Conservation (phyloP, 805 yeast species). For the Nakazawaea peltata region DNA sequence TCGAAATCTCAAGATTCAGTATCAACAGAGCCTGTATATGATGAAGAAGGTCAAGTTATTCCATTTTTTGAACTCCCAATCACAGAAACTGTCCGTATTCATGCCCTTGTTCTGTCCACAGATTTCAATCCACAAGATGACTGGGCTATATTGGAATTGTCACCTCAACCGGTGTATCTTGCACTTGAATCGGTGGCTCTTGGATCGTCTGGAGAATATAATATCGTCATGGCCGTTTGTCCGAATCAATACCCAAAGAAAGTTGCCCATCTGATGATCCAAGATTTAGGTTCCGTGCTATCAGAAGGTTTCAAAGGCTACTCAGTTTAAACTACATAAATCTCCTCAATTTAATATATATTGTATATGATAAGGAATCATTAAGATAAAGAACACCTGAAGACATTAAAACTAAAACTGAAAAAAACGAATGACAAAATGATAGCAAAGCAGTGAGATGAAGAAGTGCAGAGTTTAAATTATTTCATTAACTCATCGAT, state of each 20-base stretch:
- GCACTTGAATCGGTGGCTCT: constrained; percentile 3
- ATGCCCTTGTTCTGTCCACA: constrained; percentile 19
- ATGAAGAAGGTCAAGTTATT: constrained; percentile 2
- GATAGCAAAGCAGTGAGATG: too few species aligned
- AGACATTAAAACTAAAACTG: too few species aligned
- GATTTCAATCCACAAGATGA: constrained; percentile 16
- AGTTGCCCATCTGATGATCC: constrained; percentile 20
- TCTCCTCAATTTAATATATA: too few species aligned
- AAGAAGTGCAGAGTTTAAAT: too few species aligned
- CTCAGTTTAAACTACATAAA: too few species aligned
- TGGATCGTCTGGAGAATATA: constrained; percentile 11
- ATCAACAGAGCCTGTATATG: background rate
- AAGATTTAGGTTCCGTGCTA: constrained; percentile 7
- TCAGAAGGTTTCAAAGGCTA: constrained; percentile 6
- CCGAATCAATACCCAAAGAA: constrained; percentile 20
- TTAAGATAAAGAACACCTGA: too few species aligned
- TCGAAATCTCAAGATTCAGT: background rate
- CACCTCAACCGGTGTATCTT: constrained; percentile 3
- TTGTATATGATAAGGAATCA: too few species aligned
- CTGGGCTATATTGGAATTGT: constrained; percentile 21
- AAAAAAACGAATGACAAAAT: too few species aligned
- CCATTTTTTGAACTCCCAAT: background rate
- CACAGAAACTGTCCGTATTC: constrained; percentile 20
- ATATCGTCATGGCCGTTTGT: constrained; percentile 20
- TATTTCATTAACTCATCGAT: too few species aligned